Evolutionary conservation across 192 early-diverging fungal genomes (phyloP).

Genomic region (Geranomyces variabilis): DNA sequence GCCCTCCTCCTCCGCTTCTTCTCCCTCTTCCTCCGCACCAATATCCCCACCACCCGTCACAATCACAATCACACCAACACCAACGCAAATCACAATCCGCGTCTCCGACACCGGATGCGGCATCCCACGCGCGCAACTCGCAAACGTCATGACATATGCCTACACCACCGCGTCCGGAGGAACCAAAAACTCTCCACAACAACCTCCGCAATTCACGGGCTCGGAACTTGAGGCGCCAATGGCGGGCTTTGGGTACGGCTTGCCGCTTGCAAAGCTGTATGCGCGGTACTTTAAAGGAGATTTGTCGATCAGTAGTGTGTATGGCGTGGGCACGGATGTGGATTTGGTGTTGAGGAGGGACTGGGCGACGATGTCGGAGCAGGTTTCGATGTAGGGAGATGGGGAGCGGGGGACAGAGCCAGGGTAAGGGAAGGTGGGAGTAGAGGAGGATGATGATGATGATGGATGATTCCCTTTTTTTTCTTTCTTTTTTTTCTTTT

Average conservation of each 20-base stretch:
- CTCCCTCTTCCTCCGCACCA: not conserved
- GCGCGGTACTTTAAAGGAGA: slow-evolving; percentile 94
- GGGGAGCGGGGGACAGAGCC: no score
- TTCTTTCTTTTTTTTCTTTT: no score
- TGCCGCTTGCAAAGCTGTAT: slow-evolving; percentile 85
- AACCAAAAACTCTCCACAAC: no score
- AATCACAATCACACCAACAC: slow-evolving; percentile 62
- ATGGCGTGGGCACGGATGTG: slow-evolving; percentile 88
- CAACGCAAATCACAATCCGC: slow-evolving; percentile 81
- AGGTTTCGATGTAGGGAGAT: slow-evolving; percentile 7
- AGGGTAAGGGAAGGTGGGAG: no score
- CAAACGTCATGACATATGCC: slow-evolving; percentile 92
- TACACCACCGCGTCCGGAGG: slow-evolving; percentile 46
- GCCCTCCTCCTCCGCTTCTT: not conserved
- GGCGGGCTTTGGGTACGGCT: slow-evolving; percentile 91
- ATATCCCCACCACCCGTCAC: slow-evolving; percentile 55
- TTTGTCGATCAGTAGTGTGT: slow-evolving; percentile 85
- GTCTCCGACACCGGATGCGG: slow-evolving; percentile 92
- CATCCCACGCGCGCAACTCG: slow-evolving; percentile 80
- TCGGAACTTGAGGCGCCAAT: slow-evolving; percentile 35
- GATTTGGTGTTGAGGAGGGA: slow-evolving; percentile 55
- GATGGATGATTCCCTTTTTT: no score
- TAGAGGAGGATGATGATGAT: no score
- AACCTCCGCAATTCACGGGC: slow-evolving; percentile 8
- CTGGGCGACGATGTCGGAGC: slow-evolving; percentile 6